phyloP scores from a whole-genome alignment of 305 asterid genomes.

The Stenogyne calaminthoides region DNA sequence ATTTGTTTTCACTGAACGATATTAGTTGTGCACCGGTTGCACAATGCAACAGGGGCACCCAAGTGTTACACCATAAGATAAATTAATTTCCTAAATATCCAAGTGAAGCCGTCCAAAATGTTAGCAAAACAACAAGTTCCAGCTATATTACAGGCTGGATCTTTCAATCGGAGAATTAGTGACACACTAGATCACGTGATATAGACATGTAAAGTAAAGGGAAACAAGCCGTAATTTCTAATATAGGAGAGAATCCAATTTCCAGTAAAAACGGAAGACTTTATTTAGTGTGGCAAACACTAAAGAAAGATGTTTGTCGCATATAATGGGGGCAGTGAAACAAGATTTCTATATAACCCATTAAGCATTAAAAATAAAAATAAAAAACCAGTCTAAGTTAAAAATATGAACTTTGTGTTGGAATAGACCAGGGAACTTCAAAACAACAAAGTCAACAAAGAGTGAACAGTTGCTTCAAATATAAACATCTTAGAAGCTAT shows the following conservation, averaged over 20 bases:
- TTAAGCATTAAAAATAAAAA: not conserved
- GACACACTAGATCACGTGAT: constrained; percentile 19
- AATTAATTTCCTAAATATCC: constrained; percentile 19
- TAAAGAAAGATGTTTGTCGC: not conserved
- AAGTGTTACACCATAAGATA: not conserved
- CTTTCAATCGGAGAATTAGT: constrained; percentile 31
- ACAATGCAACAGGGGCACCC: no score
- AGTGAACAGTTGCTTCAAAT: constrained; percentile 8
- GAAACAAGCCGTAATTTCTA: constrained; percentile 9
- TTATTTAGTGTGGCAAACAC: constrained; percentile 3
- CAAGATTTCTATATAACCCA: constrained; percentile 11
- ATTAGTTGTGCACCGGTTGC: no score
- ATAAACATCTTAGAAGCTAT: not conserved
- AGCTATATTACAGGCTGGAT: constrained; percentile 57
- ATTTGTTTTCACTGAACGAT: no score
- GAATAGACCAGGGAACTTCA: constrained; percentile 11
- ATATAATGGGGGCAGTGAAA: constrained; percentile 15
- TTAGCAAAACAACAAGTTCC: constrained; percentile 50
- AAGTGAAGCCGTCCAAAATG: constrained; percentile 20
- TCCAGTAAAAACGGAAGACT: constrained; percentile 16
- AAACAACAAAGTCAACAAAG: not conserved
- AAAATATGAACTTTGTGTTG: constrained; percentile 1
- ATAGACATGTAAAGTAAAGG: constrained; percentile 12
- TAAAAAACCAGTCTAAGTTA: not conserved
- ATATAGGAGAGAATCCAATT: constrained; percentile 15